Conservation (phyloP, 768 basidiomycete genomes). For the Piloderma croceum region DNA sequence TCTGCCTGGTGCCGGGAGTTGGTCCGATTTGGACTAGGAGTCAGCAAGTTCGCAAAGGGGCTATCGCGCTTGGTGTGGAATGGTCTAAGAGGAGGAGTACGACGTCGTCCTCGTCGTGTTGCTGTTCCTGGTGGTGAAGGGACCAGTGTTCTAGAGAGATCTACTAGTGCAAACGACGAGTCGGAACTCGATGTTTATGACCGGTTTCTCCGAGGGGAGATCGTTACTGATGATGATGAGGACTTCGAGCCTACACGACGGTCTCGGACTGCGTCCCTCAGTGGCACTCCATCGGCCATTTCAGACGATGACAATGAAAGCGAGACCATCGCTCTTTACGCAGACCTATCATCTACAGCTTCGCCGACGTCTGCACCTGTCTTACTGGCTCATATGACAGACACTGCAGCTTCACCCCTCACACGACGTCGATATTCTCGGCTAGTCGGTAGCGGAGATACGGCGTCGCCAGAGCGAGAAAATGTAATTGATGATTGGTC, state of each 20-base stretch:
- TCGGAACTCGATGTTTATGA: constrained; percentile 31
- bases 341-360: constrained; percentile 33
- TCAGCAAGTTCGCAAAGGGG: constrained; percentile 22
- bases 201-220: constrained; percentile 44
- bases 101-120: constrained; percentile 3
- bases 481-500: too few relatives aligned
- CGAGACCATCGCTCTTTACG: constrained; percentile 36
- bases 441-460: too few relatives aligned
- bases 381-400: constrained; percentile 43
- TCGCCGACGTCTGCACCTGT: constrained; percentile 33
- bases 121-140: background rate
- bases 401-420: constrained; percentile 35
- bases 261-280: constrained; percentile 18
- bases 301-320: constrained; percentile 14
- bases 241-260: constrained; percentile 23
- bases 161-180: constrained; percentile 1
- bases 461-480: too few relatives aligned
- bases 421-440: constrained; percentile 42
- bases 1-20: constrained; percentile 37
- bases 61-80: constrained; percentile 11
- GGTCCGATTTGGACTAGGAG: constrained; percentile 24
- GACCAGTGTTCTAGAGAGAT: background rate
- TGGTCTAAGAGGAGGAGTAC: constrained; percentile 13
- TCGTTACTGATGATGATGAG: constrained; percentile 42
- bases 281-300: constrained; percentile 13